Conservation (phyloP, 768 basidiomycete genomes). For the Mrakia blollopis region DNA sequence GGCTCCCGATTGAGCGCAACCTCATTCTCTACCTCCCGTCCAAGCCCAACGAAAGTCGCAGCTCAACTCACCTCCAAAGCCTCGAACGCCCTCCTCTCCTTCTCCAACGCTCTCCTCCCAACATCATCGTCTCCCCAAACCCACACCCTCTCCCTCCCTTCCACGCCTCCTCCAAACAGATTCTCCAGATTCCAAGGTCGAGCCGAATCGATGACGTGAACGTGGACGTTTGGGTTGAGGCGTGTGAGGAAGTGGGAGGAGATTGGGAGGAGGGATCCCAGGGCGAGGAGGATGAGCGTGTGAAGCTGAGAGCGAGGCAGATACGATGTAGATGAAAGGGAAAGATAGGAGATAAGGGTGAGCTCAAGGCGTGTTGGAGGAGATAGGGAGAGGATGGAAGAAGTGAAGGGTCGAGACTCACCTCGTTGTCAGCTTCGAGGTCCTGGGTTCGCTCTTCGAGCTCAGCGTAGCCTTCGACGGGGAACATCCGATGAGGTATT, state of each 20-base stretch:
- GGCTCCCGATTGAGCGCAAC: no score
- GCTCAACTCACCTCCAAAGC: constrained; percentile 59
- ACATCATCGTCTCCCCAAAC: constrained; percentile 84
- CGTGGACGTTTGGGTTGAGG: constrained; percentile 51
- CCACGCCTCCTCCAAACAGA: constrained; percentile 56
- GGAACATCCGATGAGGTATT: constrained; percentile 80
- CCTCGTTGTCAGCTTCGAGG: constrained; percentile 63
- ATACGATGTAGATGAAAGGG: not conserved
- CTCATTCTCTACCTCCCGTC: not conserved
- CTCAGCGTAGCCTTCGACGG: constrained; percentile 78
- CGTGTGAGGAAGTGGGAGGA: constrained; percentile 51
- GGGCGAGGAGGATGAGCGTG: constrained; percentile 83
- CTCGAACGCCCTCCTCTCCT: constrained; percentile 78
- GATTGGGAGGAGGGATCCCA: constrained; percentile 83
- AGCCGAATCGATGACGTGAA: constrained; percentile 92
- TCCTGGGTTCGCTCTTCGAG: constrained; percentile 63
- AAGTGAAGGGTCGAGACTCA: constrained; percentile 43
- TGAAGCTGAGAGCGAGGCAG: constrained; percentile 49
- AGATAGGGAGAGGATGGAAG: not conserved
- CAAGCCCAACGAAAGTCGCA: not conserved
- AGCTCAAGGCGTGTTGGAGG: no score
- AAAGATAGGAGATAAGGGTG: not conserved
- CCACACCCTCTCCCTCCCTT: constrained; percentile 54
- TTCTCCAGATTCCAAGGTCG: constrained; percentile 84
- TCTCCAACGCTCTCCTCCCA: constrained; percentile 49